Base-by-base conservation (phyloP, 2,329 filamentous ascomycete species). In the Aspergillus neotritici region DNA sequence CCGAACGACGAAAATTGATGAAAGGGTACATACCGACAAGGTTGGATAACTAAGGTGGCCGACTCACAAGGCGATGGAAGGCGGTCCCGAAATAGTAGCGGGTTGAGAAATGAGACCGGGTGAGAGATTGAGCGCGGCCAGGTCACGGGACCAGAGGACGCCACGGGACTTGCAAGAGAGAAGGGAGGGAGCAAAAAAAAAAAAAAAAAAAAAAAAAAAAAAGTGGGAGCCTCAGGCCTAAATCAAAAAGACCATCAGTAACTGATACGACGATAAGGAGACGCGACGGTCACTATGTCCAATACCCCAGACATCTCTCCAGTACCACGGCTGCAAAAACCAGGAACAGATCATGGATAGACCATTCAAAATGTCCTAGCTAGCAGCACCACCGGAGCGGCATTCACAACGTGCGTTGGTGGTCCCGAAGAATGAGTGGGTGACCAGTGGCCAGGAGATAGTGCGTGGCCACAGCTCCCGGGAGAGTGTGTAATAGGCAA, bases 1-100 rank as follows among this genome's bases (percentile, higher is more conserved):
- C 21, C 21, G 7, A 25, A 5, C 7, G 21, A 9, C 21, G n/a
- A n/a, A 25, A 8, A 25, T 25, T 25, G 21, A 25, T 25, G 21
- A 25, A 25, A 25, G 7, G 6, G 43, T 60, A 67, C 64, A 62
- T 67, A 67, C 64, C 63, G 64, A 67, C 62, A 62, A 67, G 62
- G 62, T 55, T 66, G 63, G 60, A 59, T 57, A 51, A 64, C 54
- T 65, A 54, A 60, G 54, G 58, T 59, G 63, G 58, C 61, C 61
- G 61, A 64, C 56, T 64, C 58, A 57, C 59, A 58, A 62, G 56
- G 54, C 34, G 56, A 58, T 60, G 59, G 57, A 60, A 52, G 55
- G 61, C 60, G 59, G 56, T 59, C 57, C 64, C 62, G 61, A 59
- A 62, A 64, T 63, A 59, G 58, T 52, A 58, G 61, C 57, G 53